phyloP scores from a whole-genome alignment of 164 flowering plant genomes.

The Euptelea pleiosperma region DNA sequence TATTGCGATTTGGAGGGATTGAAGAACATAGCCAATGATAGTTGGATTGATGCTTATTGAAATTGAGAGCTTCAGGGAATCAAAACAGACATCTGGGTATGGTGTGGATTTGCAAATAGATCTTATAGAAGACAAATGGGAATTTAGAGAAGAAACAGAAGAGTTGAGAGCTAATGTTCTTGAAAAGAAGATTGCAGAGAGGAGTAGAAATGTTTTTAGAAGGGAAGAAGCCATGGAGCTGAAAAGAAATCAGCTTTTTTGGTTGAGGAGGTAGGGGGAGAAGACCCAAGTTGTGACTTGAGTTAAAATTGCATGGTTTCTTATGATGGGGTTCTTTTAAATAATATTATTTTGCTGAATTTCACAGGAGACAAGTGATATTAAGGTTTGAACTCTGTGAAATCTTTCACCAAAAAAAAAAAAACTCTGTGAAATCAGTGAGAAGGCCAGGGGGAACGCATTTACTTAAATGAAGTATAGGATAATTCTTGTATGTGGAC shows the following conservation, averaged over 20 bases:
- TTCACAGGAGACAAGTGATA: too few species aligned
- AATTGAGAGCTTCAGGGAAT: conserved; percentile 65
- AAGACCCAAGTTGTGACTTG: not conserved
- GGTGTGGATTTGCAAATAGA: conserved; percentile 73
- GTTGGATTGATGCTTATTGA: conserved; percentile 57
- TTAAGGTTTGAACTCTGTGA: too few species aligned
- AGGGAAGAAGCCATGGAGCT: conserved; percentile 21
- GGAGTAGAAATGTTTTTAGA: conserved; percentile 2
- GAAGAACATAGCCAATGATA: conserved; percentile 48
- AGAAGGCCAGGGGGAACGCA: too few species aligned
- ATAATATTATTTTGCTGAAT: too few species aligned
- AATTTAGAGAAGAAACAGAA: conserved; percentile 14
- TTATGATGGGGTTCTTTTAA: too few species aligned
- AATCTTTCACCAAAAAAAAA: too few species aligned
- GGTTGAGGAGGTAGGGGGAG: not conserved
- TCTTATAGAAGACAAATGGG: conserved; percentile 30
- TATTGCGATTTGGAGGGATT: conserved; percentile 57
- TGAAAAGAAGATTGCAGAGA: conserved; percentile 7
- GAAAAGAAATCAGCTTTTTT: not conserved
- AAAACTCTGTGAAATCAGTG: too few species aligned
- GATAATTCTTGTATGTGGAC: too few species aligned
- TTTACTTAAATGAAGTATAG: too few species aligned
- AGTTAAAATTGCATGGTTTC: conserved; percentile 1
- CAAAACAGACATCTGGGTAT: conserved; percentile 62
- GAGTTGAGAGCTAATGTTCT: conserved; percentile 15